Evolutionary conservation across 164 flowering plant genomes (phyloP).

Genomic region (Annona cherimola): DNA sequence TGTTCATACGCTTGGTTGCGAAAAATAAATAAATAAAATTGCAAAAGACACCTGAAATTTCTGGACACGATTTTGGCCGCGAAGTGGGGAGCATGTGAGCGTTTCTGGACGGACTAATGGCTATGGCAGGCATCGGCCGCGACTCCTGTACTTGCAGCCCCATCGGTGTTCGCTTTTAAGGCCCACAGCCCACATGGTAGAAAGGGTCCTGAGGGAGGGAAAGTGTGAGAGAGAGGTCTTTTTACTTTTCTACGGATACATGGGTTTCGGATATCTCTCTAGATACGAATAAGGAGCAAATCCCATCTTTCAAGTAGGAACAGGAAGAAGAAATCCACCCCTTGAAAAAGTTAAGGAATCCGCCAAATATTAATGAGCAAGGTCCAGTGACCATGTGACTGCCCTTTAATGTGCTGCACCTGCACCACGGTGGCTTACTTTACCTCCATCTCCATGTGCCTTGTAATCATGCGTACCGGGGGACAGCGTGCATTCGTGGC

Average conservation of each 20-base stretch:
- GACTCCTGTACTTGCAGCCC: neutral
- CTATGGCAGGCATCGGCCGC: too few relatives aligned
- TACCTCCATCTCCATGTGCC: conserved; percentile 1
- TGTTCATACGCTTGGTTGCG: too few relatives aligned
- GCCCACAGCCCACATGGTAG: neutral
- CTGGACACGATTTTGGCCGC: too few relatives aligned
- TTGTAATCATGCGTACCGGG: neutral
- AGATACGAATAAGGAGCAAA: neutral
- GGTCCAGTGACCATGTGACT: neutral
- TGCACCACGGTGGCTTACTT: neutral
- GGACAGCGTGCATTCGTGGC: neutral
- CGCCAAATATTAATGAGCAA: neutral
- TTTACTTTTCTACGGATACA: neutral
- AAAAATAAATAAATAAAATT: too few relatives aligned
- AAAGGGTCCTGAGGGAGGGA: neutral
- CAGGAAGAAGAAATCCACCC: neutral
- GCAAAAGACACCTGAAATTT: too few relatives aligned
- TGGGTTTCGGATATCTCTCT: neutral
- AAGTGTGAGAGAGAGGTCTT: neutral
- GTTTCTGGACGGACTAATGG: too few relatives aligned
- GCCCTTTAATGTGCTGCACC: neutral
- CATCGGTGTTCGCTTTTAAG: neutral
- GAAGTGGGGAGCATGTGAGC: too few relatives aligned
- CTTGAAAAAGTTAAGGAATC: neutral
- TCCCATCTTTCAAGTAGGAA: neutral